phyloP scores from a whole-genome alignment of 805 yeast genomes.

The Pichia thaimueangensis region DNA sequence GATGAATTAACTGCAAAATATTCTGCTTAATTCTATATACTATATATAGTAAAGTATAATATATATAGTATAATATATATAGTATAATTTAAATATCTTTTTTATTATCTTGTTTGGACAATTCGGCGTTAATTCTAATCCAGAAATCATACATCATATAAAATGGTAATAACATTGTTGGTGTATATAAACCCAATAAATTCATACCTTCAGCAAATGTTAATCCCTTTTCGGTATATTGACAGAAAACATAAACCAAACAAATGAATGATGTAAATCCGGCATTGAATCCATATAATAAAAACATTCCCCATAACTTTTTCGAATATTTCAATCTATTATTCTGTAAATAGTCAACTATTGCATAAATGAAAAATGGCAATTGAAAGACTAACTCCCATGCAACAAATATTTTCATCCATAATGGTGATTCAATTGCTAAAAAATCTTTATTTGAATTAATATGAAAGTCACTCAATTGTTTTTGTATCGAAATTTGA shows the following conservation, averaged over 20 bases:
- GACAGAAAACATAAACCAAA: conserved; percentile 39
- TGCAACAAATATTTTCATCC: conserved; percentile 69
- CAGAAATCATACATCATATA: conserved; percentile 43
- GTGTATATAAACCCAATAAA: conserved; percentile 51
- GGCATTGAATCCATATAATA: conserved; percentile 79
- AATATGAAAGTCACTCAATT: conserved; percentile 54
- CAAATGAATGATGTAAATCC: conserved; percentile 73
- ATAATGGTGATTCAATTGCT: conserved; percentile 40
- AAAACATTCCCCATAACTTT: conserved; percentile 28
- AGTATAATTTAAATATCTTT: conserved; percentile 2
- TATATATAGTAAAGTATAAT: too few species aligned
- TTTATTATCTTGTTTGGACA: background rate
- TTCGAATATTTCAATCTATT: conserved; percentile 17
- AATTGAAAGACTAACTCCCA: conserved; percentile 71
- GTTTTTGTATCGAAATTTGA: conserved; percentile 42
- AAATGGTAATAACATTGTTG: conserved; percentile 66
- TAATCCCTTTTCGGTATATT: conserved; percentile 35
- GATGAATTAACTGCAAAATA: conserved; percentile 55
- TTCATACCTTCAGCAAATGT: conserved; percentile 32
- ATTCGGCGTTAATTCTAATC: conserved; percentile 7
- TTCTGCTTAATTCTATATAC: conserved; percentile 2
- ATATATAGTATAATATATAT: background rate
- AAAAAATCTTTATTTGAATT: conserved; percentile 65
- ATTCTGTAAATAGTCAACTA: conserved; percentile 22
- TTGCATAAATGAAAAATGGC: conserved; percentile 62